phyloP scores from a whole-genome alignment of 352 stramenopile species.

The Aphanomyces cochlioides region DNA sequence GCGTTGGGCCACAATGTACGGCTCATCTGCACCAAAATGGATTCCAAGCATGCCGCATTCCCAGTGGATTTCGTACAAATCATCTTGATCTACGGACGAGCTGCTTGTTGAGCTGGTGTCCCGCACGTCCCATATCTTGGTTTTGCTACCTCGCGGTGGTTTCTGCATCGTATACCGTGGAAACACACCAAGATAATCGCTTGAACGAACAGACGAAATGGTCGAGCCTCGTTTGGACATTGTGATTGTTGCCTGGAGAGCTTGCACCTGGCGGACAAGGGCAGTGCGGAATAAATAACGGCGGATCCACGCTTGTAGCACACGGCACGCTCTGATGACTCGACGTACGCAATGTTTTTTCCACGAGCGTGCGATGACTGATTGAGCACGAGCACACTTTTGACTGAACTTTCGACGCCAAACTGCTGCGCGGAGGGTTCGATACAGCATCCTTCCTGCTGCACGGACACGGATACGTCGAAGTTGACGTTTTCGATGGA shows the following conservation, averaged over 20 bases:
- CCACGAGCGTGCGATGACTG: not conserved
- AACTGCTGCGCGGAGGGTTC: conserved; percentile 47
- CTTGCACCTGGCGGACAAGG: not conserved
- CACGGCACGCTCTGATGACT: not conserved
- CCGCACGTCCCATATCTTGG: conserved; percentile 36
- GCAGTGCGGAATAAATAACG: not conserved
- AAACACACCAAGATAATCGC: not conserved
- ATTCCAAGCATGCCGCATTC: conserved; percentile 75
- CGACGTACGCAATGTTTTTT: not conserved
- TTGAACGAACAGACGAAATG: conserved; percentile 1
- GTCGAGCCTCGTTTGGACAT: not conserved
- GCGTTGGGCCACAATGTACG: conserved; percentile 77
- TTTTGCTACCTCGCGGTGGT: too few species aligned
- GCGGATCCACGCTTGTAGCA: conserved; percentile 4
- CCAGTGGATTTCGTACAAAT: conserved; percentile 86
- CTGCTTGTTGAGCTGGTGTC: conserved; percentile 61
- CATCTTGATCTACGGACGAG: conserved; percentile 39
- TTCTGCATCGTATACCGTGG: too few species aligned
- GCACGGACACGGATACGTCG: not conserved
- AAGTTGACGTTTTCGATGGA: not conserved
- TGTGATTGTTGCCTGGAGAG: not conserved
- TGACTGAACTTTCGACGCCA: conserved; percentile 33
- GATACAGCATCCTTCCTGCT: not conserved
- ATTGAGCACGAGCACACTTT: not conserved
- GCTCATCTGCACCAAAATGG: conserved; percentile 80